Evolutionary conservation across 2,329 filamentous ascomycete species (phyloP), one percentile per base, ranked within the genome.

Genomic region (Penicillium sclerotiorum): DNA sequence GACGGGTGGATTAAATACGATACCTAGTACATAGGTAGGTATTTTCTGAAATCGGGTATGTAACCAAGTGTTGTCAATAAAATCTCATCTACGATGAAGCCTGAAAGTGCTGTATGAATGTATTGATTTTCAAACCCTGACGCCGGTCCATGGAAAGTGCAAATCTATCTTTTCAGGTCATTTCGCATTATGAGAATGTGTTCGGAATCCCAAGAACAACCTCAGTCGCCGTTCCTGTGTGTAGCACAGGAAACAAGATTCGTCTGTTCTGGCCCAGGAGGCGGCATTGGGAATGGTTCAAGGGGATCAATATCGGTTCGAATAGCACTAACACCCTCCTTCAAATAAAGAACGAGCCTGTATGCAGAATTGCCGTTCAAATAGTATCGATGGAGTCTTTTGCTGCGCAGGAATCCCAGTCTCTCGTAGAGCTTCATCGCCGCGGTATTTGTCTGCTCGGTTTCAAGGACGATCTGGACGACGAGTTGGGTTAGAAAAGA

Each of bases 311-410:
- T 64, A 11, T 59, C 53, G 9, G 71, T 68, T 23, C 67, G 62
- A 32, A 76, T 76, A 23, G 71, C 69, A 3, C 76, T 75, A 8
- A 79, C 76, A 5, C 79, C 80, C 56, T 80, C 77, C 66, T 88
- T 92, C 45, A 96, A 74, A 56, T 92, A 87, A 30, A 99, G 72
- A 6, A 97, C 85, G 44, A 99, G 77, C 35, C 94, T 82, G 69
- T 94, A 99, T 2, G 94, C 94, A 48, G 91, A 95, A 68, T 90
- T 99, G 9, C 94, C 94, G 66, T 97, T 99, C 33, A 99, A 76
- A 63, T 99, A 99, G 68, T 99, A 99, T 36, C 94, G 81, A 71
- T 97, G 92, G 45, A 99, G 74, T 53, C 91, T 89, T 73, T 99
- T 99, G 52, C 90, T 95, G 44, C 93, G 81, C 18, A 97, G 72